These are phyloP conservation scores for Aspergillus quadrilineatus DNA, from an alignment of 2,329 filamentous ascomycete species.

Conservation along the genomic window DNA sequence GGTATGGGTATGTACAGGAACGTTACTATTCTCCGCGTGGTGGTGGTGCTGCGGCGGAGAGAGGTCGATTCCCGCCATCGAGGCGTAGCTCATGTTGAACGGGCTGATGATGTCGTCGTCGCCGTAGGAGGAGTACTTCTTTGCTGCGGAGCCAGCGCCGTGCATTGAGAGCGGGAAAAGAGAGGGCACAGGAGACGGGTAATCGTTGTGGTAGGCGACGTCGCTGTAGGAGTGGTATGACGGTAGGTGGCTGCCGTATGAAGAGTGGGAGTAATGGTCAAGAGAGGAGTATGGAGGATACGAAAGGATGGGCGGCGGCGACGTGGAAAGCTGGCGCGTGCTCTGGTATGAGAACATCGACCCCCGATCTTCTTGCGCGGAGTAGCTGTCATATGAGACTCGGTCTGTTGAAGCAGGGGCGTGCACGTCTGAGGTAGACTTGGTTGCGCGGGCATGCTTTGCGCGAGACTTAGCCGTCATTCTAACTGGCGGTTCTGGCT, in stretches of 20 bases:
- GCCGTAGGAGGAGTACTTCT: constrained; percentile 52
- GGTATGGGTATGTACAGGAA: constrained; percentile 48
- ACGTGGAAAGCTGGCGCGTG: constrained; percentile 59
- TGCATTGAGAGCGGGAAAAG: constrained; percentile 47
- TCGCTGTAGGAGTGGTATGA: constrained; percentile 38
- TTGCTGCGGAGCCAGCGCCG: constrained; percentile 43
- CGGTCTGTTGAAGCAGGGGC: constrained; percentile 29
- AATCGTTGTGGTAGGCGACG: constrained; percentile 38
- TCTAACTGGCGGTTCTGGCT: constrained; percentile 44
- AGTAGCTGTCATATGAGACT: constrained; percentile 36
- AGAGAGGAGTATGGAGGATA: constrained; percentile 51
- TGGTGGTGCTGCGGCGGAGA: constrained; percentile 32
- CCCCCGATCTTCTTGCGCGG: constrained; percentile 47
- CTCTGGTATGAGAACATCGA: constrained; percentile 59
- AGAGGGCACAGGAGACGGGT: constrained; percentile 42
- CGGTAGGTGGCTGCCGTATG: constrained; percentile 34
- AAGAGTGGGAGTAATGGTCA: constrained; percentile 32
- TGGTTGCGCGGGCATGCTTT: constrained; percentile 27
- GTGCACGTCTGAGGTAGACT: constrained; percentile 27
- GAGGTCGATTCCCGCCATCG: constrained; percentile 58
- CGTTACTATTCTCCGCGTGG: constrained; percentile 36
- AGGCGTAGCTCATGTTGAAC: constrained; percentile 61
- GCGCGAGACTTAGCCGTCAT: constrained; percentile 26
- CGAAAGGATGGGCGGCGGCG: constrained; percentile 56
- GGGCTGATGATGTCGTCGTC: constrained; percentile 59